Evolutionary conservation across 768 basidiomycete genomes (phyloP).

Genomic region (Coprinopsis sp.): DNA sequence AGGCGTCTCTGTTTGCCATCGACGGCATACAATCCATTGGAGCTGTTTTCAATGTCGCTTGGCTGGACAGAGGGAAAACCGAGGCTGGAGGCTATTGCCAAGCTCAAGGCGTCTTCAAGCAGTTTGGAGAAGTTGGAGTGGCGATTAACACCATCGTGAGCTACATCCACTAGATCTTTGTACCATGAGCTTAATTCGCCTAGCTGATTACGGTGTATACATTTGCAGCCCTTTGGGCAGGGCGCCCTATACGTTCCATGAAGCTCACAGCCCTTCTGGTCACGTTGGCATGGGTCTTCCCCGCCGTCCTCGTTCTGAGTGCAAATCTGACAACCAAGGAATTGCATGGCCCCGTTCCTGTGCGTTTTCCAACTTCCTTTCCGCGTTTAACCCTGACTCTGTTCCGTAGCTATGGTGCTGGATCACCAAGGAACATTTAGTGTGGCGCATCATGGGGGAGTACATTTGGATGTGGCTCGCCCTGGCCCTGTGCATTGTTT

Average conservation of each 20-base stretch:
- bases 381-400: background rate
- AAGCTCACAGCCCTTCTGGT: conserved; percentile 22
- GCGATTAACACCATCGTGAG: conserved; percentile 33
- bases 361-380: conserved; percentile 19
- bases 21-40: conserved; percentile 33
- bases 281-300: conserved; percentile 28
- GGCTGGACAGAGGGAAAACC: conserved; percentile 26
- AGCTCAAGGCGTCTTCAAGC: conserved; percentile 28
- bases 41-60: conserved; percentile 26
- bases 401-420: conserved; percentile 37
- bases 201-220: conserved; percentile 39
- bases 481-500: conserved; percentile 26
- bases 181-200: no score
- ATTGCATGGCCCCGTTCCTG: conserved; percentile 33
- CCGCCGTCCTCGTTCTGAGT: conserved; percentile 28
- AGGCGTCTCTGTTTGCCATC: conserved; percentile 13
- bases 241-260: conserved; percentile 23
- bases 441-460: conserved; percentile 34
- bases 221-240: conserved; percentile 35
- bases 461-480: conserved; percentile 45
- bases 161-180: background rate
- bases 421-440: conserved; percentile 28
- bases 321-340: conserved; percentile 19
- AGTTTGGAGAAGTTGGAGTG: conserved; percentile 32
- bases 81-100: conserved; percentile 26